Evolutionary conservation across 2,329 filamentous ascomycete species (phyloP), one percentile per base, ranked within the genome.

Genomic region (Grosmannia clavigera): DNA sequence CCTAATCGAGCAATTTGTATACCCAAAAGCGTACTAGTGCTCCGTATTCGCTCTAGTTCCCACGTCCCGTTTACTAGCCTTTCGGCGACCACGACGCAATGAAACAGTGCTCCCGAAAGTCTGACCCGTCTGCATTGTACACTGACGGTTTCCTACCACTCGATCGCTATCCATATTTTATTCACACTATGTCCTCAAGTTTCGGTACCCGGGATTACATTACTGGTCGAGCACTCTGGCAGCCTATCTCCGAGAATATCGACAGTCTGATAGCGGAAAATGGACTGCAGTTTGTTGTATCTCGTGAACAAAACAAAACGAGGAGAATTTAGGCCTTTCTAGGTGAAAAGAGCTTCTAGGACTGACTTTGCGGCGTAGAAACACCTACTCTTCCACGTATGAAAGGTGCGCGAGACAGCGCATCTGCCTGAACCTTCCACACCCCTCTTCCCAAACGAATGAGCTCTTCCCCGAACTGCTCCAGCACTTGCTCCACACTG

Each of bases 341-440:
- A 22, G 22, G 22, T 22, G 22, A 22, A 22, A 22, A 22, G 22
- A 40, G 38, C 14, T 40, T 3, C 9, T 16, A 5, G 19, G 19
- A 31, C 27, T 25, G 27, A 2, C 10, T 31, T 27, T 27, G 9
- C 12, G 25, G 14, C 27, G 1, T 19, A 19, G 22, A 19, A 27
- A 6, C n/a, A 11, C 50, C 11, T 11, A 7, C 25, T 38, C 38
- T 54, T 7, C 16, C 27, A 16, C 31, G 33, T 10, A 58, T 62
- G 14, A 54, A 62, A 1, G 61, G 55, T 14, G 61, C 55, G 2
- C 51, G 46, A 7, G 50, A 40, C 31, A 62, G 55, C 5, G 69
- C 71, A 10, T 70, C 58, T 4, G 68, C 69, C 64, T 75, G 73
- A 3, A 66, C 66, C 14, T 65, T 62, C 74, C 74, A 78, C 7